Evolutionary conservation across 768 basidiomycete genomes (phyloP), one percentile per base, ranked within the genome.

Genomic region (Gloeopeniophorella convolvens): DNA sequence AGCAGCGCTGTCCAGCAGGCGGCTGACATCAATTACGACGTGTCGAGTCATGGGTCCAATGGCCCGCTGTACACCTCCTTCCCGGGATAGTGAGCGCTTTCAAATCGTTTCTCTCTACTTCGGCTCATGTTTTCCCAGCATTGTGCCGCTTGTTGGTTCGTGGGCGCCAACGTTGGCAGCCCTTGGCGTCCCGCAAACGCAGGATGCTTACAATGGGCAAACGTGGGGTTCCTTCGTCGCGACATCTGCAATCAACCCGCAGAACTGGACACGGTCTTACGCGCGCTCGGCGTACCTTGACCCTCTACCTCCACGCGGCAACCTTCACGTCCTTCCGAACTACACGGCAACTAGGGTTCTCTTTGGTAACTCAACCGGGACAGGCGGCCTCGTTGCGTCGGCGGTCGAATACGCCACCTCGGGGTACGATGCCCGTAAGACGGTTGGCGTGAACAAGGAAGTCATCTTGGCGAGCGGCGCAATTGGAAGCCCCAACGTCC

Each of bases 271-370:
- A 11, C 74, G 83, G 39, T 80, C 77, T 1, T 83, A 83, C 65
- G 71, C 82, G n/a, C 72, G 77, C 50, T 74, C 80, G 1, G 76
- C 71, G 3, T 83, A 83, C 69, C 78, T 83, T 62, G 83, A 85
- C 63, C 71, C 77, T 4, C 70, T 83, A 1, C 78, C 82, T 0
- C 74, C 79, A 18, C 76, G 82, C 36, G 49, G 72, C 47, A 86
- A 86, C 60, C 72, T 86, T 33, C 75, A 79, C 59, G 75, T 88
- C 52, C 69, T 86, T 20, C 68, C 77, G 8, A 76, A 77, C 46
- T 70, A 75, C 12, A 82, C 79, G 6, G 84, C 83, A 46, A 77
- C 82, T 2, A 70, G 74, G 20, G 65, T 81, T 33, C 53, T 76
- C 21, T 77, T 79, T 54, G 60, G 63, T 50, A 61, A 58, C 44